These are phyloP conservation scores for Verbascum thapsus DNA, from an alignment of 257 asterid genomes.

Conservation along the genomic window DNA sequence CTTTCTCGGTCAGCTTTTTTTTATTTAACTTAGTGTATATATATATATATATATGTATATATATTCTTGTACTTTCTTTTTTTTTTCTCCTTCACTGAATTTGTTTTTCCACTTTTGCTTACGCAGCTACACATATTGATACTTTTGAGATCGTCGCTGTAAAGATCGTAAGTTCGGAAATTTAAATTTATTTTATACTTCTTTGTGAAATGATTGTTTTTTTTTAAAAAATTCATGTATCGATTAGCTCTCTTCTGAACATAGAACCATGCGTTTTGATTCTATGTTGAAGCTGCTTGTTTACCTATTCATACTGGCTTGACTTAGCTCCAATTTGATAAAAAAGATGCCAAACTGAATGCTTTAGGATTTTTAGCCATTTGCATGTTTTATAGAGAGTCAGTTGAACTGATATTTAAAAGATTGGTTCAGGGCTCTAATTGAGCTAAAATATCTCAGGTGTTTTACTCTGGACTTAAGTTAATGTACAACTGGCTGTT, in stretches of 20 bases:
- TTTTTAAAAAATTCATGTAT: not conserved
- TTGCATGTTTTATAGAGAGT: too few relatives aligned
- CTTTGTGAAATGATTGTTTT: conserved; percentile 20
- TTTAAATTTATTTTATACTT: not conserved
- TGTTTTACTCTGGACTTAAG: too few relatives aligned
- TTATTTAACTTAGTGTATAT: not conserved
- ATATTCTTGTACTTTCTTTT: not conserved
- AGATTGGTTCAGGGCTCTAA: too few relatives aligned
- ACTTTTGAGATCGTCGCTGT: conserved; percentile 90
- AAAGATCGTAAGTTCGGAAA: conserved; percentile 74
- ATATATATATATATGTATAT: too few relatives aligned
- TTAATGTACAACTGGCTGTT: conserved; percentile 15
- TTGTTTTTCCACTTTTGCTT: conserved; percentile 14
- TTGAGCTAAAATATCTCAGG: too few relatives aligned
- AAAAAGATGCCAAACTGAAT: conserved; percentile 12
- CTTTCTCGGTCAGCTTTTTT: conserved; percentile 64
- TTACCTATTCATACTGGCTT: not conserved
- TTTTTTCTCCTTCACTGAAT: not conserved
- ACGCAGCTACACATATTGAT: conserved; percentile 92
- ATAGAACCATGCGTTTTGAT: too few relatives aligned
- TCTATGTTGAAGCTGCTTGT: too few relatives aligned
- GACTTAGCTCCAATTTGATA: not conserved
- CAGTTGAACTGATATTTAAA: too few relatives aligned
- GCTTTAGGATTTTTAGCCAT: not conserved
- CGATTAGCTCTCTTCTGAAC: too few relatives aligned